These are phyloP conservation scores for Solanum megistacrolobum DNA, from an alignment of 257 asterid species.

Conservation along the genomic window DNA sequence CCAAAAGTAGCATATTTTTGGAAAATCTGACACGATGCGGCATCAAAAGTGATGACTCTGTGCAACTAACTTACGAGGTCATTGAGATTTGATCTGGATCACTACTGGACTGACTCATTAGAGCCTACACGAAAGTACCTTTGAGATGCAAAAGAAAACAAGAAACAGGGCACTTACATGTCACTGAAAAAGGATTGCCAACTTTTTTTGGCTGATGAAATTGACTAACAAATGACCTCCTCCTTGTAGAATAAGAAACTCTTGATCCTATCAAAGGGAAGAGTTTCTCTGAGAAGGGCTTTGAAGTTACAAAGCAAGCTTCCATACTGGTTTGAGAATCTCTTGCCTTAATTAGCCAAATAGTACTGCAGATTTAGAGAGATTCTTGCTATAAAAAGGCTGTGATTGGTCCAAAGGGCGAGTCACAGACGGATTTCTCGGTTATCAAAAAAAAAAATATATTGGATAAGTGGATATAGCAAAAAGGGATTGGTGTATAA, in stretches of 20 bases:
- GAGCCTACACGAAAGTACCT: too few relatives aligned
- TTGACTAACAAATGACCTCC: not conserved
- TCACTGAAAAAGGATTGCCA: conserved; percentile 26
- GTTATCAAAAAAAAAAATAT: too few relatives aligned
- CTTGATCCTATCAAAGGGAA: conserved; percentile 22
- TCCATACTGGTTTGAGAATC: conserved; percentile 18
- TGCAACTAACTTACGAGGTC: not conserved
- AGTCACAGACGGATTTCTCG: too few relatives aligned
- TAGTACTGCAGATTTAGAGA: not conserved
- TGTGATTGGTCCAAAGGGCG: too few relatives aligned
- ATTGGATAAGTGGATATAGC: not conserved
- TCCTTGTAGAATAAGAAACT: conserved; percentile 16
- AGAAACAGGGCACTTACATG: conserved; percentile 32
- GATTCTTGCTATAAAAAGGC: not conserved
- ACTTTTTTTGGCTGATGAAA: conserved; percentile 17
- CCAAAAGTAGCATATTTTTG: not conserved
- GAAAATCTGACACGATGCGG: not conserved
- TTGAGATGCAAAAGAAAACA: not conserved
- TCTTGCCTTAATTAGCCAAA: not conserved
- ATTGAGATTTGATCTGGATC: not conserved
- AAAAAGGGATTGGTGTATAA: conserved; percentile 8
- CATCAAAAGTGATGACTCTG: not conserved
- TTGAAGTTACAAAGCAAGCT: conserved; percentile 48
- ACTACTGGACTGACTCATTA: not conserved
- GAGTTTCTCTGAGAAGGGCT: conserved; percentile 27